Percentiles rank a stretch among this genome's conserved stretches.
Evolutionary conservation across 202 grass and related monocot genomes (phyloP).

Genomic region (Schoenoplectus triqueter): DNA sequence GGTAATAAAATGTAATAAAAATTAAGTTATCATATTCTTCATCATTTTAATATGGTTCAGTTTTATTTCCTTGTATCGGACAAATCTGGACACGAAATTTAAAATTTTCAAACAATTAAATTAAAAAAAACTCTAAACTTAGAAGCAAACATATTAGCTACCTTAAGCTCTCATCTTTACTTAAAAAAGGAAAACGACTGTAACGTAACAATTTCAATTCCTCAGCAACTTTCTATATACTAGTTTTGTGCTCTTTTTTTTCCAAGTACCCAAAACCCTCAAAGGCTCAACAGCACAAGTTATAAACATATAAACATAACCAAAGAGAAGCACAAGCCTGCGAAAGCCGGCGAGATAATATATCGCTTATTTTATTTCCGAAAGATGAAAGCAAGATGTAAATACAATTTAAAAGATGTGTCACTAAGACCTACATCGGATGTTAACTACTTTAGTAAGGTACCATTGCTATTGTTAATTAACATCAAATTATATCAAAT

Average conservation of each 20-base stretch:
- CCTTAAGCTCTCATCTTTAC: neutral
- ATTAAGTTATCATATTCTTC: neutral
- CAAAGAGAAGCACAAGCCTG: no score
- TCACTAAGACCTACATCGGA: no score
- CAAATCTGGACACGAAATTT: neutral
- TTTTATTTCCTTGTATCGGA: neutral
- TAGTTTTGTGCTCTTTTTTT: neutral
- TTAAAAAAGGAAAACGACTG: neutral
- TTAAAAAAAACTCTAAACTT: neutral
- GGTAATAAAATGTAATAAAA: neutral
- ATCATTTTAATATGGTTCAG: neutral
- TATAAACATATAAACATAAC: no score
- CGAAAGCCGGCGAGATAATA: no score
- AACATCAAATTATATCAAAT: no score
- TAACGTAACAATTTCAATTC: neutral
- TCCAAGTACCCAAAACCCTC: no score
- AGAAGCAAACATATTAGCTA: neutral
- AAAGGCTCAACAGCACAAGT: neutral
- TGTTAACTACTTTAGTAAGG: no score
- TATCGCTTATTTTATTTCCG: no score
- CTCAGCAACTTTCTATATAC: neutral
- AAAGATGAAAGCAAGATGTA: no score
- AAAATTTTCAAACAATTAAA: neutral
- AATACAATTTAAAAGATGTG: no score
- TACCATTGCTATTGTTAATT: no score